These are phyloP conservation scores for Globisporangium irregulare DNA, from an alignment of 352 stramenopile species.

Conservation along the genomic window DNA sequence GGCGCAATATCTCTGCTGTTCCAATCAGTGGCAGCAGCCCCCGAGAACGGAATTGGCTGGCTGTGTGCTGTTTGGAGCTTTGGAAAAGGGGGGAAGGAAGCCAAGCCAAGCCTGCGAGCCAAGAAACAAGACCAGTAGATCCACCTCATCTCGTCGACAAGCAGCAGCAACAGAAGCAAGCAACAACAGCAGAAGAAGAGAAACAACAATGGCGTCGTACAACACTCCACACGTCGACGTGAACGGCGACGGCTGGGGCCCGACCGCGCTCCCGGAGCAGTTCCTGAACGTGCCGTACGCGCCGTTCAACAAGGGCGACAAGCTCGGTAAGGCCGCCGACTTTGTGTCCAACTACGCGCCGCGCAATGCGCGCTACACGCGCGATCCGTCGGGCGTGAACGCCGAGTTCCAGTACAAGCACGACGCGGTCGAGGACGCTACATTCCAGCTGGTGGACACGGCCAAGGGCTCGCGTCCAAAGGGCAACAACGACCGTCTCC, in stretches of 20 bases:
- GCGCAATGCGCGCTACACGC: conserved; percentile 45
- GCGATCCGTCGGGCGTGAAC: conserved; percentile 85
- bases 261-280: conserved; percentile 81
- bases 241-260: conserved; percentile 83
- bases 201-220: conserved; percentile 62
- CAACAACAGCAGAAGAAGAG: conserved; percentile 1
- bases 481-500: conserved; percentile 66
- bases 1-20: not conserved
- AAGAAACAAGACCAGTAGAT: not conserved
- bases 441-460: conserved; percentile 94
- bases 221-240: conserved; percentile 74
- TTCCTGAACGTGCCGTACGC: conserved; percentile 94
- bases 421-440: conserved; percentile 87
- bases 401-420: conserved; percentile 94
- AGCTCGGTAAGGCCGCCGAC: conserved; percentile 92
- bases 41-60: not conserved
- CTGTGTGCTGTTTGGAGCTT: not conserved
- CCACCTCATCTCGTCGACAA: conserved; percentile 1
- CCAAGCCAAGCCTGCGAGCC: not conserved
- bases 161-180: not conserved
- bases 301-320: conserved; percentile 95
- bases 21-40: not conserved
- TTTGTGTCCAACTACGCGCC: conserved; percentile 85
- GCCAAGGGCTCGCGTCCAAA: conserved; percentile 82
- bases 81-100: not conserved